These are phyloP conservation scores for Suhomyces sp. DNA, from an alignment of 805 yeast species.

Conservation along the genomic window DNA sequence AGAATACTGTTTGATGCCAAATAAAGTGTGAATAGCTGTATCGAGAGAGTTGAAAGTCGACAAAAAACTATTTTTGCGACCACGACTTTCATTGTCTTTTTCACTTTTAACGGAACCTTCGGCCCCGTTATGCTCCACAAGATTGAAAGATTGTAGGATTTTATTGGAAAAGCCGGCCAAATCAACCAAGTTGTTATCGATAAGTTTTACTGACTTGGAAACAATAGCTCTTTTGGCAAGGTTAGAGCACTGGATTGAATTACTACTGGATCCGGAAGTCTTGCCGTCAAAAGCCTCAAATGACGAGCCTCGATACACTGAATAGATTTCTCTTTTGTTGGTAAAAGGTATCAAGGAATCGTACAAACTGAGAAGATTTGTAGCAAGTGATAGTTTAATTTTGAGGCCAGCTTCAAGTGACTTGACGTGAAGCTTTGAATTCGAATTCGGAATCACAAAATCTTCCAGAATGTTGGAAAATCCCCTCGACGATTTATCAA, in stretches of 20 bases:
- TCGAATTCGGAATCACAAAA: conserved; percentile 1
- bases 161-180: conserved; percentile 34
- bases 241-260: not conserved
- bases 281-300: conserved; percentile 3
- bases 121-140: not conserved
- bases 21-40: conserved; percentile 44
- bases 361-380: conserved; percentile 43
- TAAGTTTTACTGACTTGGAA: conserved; percentile 32
- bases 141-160: conserved; percentile 32
- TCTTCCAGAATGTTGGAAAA: not conserved
- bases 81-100: not conserved
- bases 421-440: conserved; percentile 35
- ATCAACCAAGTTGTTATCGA: conserved; percentile 39
- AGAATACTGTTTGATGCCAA: conserved; percentile 41
- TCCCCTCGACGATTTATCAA: not conserved
- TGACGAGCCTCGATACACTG: conserved; percentile 8
- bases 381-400: conserved; percentile 46
- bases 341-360: conserved; percentile 39
- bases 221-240: conserved; percentile 6
- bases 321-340: conserved; percentile 18
- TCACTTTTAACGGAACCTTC: not conserved
- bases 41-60: conserved; percentile 43
- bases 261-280: not conserved
- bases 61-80: conserved; percentile 6
- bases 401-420: conserved; percentile 52